phyloP scores from a whole-genome alignment of 2,329 filamentous ascomycete genomes.

The Fusarium globosum region DNA sequence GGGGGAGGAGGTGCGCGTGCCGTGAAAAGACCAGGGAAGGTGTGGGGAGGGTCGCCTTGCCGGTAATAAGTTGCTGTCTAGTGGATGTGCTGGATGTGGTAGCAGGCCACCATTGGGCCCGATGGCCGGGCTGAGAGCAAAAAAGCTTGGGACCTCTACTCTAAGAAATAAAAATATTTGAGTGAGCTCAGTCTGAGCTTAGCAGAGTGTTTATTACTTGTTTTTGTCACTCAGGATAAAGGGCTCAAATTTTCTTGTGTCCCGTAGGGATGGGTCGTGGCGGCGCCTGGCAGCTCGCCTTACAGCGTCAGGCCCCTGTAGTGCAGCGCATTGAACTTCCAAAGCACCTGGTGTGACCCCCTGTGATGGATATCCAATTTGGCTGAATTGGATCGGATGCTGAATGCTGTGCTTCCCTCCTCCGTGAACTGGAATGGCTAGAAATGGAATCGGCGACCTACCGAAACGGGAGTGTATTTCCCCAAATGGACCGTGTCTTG shows the following conservation, averaged over 20 bases:
- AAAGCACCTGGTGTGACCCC: neutral
- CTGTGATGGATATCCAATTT: constrained; percentile 29
- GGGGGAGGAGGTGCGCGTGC: constrained; percentile 32
- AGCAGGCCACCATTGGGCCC: neutral
- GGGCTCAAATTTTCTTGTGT: neutral
- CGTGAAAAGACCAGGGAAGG: constrained; percentile 19
- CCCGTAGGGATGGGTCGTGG: neutral
- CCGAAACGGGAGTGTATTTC: constrained; percentile 8
- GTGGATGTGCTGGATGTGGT: constrained; percentile 1
- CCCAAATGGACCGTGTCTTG: constrained; percentile 27
- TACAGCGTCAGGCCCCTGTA: constrained; percentile 13
- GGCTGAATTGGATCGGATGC: constrained; percentile 14
- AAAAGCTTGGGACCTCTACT: neutral
- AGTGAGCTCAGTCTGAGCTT: neutral
- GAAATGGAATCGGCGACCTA: constrained; percentile 9
- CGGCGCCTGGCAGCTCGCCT: constrained; percentile 20
- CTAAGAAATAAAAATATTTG: neutral
- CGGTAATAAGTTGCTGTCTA: constrained; percentile 26
- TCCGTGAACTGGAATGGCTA: constrained; percentile 30
- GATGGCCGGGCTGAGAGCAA: neutral
- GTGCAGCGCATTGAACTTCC: constrained; percentile 8
- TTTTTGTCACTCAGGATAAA: neutral
- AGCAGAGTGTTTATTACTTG: neutral
- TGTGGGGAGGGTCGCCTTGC: constrained; percentile 27
- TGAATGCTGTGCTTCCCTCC: neutral